Evolutionary conservation across 2,329 filamentous ascomycete species (phyloP).

Genomic region (Ceratocystis eucalypticola): DNA sequence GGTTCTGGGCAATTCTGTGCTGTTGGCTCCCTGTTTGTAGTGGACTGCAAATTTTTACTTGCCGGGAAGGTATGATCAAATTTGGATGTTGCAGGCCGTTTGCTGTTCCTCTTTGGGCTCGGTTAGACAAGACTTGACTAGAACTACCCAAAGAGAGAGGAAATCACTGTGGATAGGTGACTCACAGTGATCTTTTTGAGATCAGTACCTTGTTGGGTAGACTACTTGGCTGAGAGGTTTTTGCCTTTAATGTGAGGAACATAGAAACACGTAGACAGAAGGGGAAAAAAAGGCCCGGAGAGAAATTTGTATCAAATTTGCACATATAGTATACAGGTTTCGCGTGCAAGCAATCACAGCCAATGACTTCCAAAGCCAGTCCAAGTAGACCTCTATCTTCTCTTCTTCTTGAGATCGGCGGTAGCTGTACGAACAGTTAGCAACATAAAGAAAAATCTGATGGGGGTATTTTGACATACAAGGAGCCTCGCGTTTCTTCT

Average conservation of each 20-base stretch:
- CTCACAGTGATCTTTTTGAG: neutral
- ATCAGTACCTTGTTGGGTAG: neutral
- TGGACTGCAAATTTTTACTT: neutral
- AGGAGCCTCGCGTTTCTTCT: conserved; percentile 61
- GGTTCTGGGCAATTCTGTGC: neutral
- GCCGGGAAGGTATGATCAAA: neutral
- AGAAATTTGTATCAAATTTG: neutral
- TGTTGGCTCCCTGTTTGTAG: neutral
- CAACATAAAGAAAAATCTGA: neutral
- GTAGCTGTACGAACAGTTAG: conserved; percentile 13
- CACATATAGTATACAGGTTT: neutral
- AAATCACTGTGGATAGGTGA: neutral
- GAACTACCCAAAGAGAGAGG: neutral
- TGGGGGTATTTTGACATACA: conserved; percentile 23
- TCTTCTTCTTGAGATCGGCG: conserved; percentile 21
- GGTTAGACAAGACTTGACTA: neutral
- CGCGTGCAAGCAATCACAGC: conserved; percentile 8
- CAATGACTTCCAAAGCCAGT: conserved; percentile 15
- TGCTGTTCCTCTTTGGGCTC: neutral
- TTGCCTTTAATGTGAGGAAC: neutral
- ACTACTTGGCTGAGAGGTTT: neutral
- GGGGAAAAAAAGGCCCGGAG: neutral
- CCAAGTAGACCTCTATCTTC: conserved; percentile 19
- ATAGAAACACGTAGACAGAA: neutral
- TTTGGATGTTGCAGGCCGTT: neutral